Conservation (phyloP, 305 asterid species). For the Andrographis paniculata region DNA sequence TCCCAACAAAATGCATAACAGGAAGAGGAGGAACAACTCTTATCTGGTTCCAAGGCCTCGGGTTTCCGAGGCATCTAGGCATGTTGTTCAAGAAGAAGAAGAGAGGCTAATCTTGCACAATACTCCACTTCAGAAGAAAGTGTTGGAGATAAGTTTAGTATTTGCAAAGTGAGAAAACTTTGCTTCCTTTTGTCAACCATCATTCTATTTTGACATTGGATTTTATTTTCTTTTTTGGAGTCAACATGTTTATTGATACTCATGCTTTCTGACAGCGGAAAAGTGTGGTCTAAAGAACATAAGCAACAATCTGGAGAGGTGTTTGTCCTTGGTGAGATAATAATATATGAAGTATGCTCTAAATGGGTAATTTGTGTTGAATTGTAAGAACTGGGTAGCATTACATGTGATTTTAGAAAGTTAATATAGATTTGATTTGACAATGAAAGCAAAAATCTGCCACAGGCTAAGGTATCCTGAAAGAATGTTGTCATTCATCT, state of each 20-base stretch:
- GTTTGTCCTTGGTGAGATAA: constrained; percentile 83
- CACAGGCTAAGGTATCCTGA: too few relatives aligned
- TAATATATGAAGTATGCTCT: constrained; percentile 7
- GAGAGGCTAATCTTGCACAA: constrained; percentile 70
- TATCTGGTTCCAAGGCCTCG: constrained; percentile 88
- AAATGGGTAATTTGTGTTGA: constrained; percentile 13
- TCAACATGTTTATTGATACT: constrained; percentile 3
- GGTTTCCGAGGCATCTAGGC: constrained; percentile 82
- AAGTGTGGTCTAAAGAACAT: constrained; percentile 70
- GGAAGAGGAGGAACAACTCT: constrained; percentile 98
- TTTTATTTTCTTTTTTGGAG: not conserved
- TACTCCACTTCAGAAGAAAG: constrained; percentile 77
- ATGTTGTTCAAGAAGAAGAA: constrained; percentile 97
- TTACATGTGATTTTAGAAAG: constrained; percentile 2
- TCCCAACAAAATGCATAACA: too few relatives aligned
- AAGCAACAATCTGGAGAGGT: constrained; percentile 72
- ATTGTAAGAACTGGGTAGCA: not conserved
- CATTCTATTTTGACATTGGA: not conserved
- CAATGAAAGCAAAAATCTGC: too few relatives aligned
- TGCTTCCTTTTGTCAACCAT: constrained; percentile 17
- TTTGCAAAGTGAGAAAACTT: constrained; percentile 13
- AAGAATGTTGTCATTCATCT: too few relatives aligned
- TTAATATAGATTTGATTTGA: constrained; percentile 11
- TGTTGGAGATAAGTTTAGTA: constrained; percentile 63
- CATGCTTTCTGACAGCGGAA: constrained; percentile 56